A percentile compares a stretch with the other conserved stretches of the same genome.
Conservation (phyloP, 129 eudicot genomes). For the Lactuca saligna region DNA sequence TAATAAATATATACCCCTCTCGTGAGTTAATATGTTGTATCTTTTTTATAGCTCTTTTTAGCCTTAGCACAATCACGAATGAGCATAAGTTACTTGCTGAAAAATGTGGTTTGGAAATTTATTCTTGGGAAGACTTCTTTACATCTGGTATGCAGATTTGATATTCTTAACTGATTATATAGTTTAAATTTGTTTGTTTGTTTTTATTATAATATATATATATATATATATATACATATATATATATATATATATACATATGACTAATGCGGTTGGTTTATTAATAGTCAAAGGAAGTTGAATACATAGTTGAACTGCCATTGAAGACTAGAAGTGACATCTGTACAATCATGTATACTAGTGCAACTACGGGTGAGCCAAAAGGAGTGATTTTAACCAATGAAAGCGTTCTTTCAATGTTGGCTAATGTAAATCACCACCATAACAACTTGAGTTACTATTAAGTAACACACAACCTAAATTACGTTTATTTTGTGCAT, state of each 20-base stretch:
- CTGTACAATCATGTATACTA: constrained; percentile 92
- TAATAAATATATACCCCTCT: background rate
- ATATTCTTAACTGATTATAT: no score
- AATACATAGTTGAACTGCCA: constrained; percentile 56
- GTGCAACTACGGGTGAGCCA: constrained; percentile 97
- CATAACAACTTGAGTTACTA: constrained; percentile 56
- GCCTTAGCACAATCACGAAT: constrained; percentile 67
- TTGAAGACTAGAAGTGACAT: constrained; percentile 68
- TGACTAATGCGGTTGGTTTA: background rate
- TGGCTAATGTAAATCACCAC: constrained; percentile 69
- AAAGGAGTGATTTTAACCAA: constrained; percentile 89
- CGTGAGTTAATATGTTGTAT: background rate
- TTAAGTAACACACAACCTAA: constrained; percentile 13
- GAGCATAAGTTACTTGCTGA: constrained; percentile 59
- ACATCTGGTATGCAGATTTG: constrained; percentile 46
- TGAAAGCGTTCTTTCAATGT: constrained; percentile 74
- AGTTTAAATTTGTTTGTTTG: constrained; percentile 3
- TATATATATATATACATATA: no score
- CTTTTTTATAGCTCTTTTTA: constrained; percentile 64
- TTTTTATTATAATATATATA: no score
- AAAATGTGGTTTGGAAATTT: constrained; percentile 53
- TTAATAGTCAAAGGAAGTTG: constrained; percentile 40
- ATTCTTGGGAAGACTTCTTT: constrained; percentile 82
- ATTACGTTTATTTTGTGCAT: background rate
- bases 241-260: no score